A percentile compares a stretch with the other conserved stretches of the same genome.
These are phyloP conservation scores for Pichia kudriavzevii DNA, from an alignment of 1,139 yeast species.

Conservation along the genomic window DNA sequence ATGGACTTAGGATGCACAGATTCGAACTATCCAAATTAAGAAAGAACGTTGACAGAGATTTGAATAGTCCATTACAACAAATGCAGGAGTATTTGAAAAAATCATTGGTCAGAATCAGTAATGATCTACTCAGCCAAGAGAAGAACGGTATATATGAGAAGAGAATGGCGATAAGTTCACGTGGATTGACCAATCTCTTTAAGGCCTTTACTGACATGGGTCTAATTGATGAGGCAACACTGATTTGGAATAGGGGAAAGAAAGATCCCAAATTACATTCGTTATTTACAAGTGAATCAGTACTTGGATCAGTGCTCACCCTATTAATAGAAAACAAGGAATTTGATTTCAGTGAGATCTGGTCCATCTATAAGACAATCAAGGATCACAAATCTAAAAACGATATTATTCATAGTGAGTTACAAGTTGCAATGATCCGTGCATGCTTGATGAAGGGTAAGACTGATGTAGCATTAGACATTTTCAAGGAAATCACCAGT, in stretches of 20 bases:
- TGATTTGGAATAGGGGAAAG: conserved; percentile 42
- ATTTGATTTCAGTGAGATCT: conserved; percentile 52
- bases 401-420: conserved; percentile 36
- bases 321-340: conserved; percentile 56
- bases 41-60: conserved; percentile 45
- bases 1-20: conserved; percentile 44
- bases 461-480: conserved; percentile 40
- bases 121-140: conserved; percentile 33
- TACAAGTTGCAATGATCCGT: conserved; percentile 52
- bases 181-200: conserved; percentile 50
- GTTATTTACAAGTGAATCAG: conserved; percentile 39
- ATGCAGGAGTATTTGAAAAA: conserved; percentile 35
- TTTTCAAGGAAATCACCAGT: conserved; percentile 37
- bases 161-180: conserved; percentile 31
- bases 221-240: conserved; percentile 42
- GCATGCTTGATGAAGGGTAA: conserved; percentile 45
- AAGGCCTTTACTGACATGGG: conserved; percentile 50
- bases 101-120: conserved; percentile 37
- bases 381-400: conserved; percentile 26
- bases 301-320: conserved; percentile 66
- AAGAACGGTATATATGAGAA: background rate
- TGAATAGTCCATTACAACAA: conserved; percentile 40
- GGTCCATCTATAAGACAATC: conserved; percentile 36
- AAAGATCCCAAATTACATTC: conserved; percentile 21
- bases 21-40: conserved; percentile 39